phyloP scores from a whole-genome alignment of 2,329 filamentous ascomycete species.

The Aspergillus pseudoterreus region DNA sequence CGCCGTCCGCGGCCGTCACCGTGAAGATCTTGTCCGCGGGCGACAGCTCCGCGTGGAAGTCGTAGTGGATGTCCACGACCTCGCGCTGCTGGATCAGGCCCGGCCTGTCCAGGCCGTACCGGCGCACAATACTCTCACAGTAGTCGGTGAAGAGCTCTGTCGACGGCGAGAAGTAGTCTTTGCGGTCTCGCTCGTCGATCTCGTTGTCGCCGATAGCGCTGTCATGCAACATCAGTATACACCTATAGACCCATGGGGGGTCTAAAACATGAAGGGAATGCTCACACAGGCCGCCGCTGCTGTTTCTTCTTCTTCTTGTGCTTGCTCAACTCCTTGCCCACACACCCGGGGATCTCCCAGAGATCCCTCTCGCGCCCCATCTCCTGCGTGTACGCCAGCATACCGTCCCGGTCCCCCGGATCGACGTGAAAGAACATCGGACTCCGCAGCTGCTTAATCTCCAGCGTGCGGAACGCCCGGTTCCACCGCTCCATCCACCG shows the following conservation, averaged over 20 bases:
- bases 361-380: slow-evolving; percentile 60
- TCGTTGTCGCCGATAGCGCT: slow-evolving; percentile 37
- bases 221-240: slow-evolving; percentile 9
- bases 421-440: slow-evolving; percentile 83
- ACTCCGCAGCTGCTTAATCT: slow-evolving; percentile 69
- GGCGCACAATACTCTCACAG: slow-evolving; percentile 54
- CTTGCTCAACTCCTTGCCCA: slow-evolving; percentile 77
- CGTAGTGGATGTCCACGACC: slow-evolving; percentile 61
- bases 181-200: slow-evolving; percentile 64
- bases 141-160: slow-evolving; percentile 60
- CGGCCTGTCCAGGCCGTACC: slow-evolving; percentile 54
- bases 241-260: background rate
- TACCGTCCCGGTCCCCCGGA: slow-evolving; percentile 68
- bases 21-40: slow-evolving; percentile 59
- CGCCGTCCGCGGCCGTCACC: slow-evolving; percentile 53
- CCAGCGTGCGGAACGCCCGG: slow-evolving; percentile 62
- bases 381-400: slow-evolving; percentile 66
- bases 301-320: slow-evolving; percentile 67
- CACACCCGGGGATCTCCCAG: slow-evolving; percentile 67
- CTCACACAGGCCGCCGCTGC: slow-evolving; percentile 43
- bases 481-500: slow-evolving; percentile 71
- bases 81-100: slow-evolving; percentile 58
- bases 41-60: slow-evolving; percentile 42
- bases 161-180: slow-evolving; percentile 67
- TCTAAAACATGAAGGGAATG: background rate